Evolutionary conservation across 2,329 filamentous ascomycete genomes (phyloP), one percentile per base, ranked within the genome.

Genomic region (Chaetomiaceae sp.): DNA sequence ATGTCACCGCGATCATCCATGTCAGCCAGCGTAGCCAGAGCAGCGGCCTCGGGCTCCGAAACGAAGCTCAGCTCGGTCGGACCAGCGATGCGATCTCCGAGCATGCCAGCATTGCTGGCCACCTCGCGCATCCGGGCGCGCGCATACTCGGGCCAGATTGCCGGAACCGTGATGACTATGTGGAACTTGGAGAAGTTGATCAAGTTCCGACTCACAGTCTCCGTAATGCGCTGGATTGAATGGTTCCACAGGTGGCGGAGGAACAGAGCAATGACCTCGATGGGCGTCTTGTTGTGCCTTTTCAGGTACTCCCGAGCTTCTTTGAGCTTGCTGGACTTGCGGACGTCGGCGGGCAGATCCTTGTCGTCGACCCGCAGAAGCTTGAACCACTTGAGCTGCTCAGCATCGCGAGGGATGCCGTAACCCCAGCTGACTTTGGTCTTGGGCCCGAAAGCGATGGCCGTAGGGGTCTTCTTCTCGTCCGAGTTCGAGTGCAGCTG

Each of bases 31-130:
- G 68, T 69, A 0, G 72, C 68, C 0, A 78, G 34, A 0, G 73
- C 73, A 0, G 74, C 75, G 0, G 74, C 75, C 53, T 78, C 74
- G 0, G 75, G 75, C 52, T 78, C 75, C 0, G 70, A 68, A 0
- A 76, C 57, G 36, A 76, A 72, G 0, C 54, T 36, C 6, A 75
- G 44, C 0, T 43, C 63, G 0, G 74, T 75, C 0, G 62, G 31
- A 0, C 68, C 70, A 1, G 62, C 62, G 0, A 46, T 31, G 7
- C 44, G 4, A 0, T 69, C 59, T 0, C 34, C 8, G 0, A 75
- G 57, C 3, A 78, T 69, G 0, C 74, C 74, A 0, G 75, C 70
- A 0, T 45, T 17, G 0, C 56, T 33, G 0, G 67, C 65, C 0
- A 73, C 75, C 0, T 66, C 43, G 0, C 62, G 56, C 74, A 78